phyloP scores from a whole-genome alignment of 805 yeast genomes.

The Myxozyma udenii region DNA sequence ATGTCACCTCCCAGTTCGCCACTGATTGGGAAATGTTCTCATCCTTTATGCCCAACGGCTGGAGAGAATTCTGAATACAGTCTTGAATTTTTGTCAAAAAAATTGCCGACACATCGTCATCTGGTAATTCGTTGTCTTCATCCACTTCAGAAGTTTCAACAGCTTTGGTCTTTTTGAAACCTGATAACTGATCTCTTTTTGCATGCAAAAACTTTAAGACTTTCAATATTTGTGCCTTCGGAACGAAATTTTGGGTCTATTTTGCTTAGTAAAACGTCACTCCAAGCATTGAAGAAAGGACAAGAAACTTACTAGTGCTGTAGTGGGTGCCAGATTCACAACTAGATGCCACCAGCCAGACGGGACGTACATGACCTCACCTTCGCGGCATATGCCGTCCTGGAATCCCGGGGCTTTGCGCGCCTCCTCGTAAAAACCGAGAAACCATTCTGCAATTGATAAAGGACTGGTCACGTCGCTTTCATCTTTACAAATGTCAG shows the following conservation, averaged over 20 bases:
- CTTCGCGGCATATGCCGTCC: conserved; percentile 73
- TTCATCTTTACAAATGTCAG: conserved; percentile 51
- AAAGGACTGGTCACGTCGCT: conserved; percentile 88
- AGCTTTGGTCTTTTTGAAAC: conserved; percentile 45
- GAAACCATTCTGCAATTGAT: conserved; percentile 90
- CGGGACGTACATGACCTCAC: conserved; percentile 86
- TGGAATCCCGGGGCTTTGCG: conserved; percentile 46
- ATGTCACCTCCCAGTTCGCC: conserved; percentile 30
- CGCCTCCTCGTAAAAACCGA: conserved; percentile 76
- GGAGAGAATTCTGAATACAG: no score
- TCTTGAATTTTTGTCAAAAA: no score
- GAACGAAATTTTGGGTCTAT: conserved; percentile 82
- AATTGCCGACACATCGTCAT: conserved; percentile 41
- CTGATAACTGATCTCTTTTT: conserved; percentile 71
- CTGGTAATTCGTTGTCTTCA: conserved; percentile 41
- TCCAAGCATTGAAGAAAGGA: background rate
- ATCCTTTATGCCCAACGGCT: no score
- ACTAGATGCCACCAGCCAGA: conserved; percentile 98
- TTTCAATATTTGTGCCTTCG: conserved; percentile 53
- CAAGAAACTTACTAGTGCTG: conserved; percentile 51
- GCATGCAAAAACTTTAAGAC: conserved; percentile 66
- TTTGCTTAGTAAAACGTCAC: background rate
- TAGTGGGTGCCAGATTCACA: conserved; percentile 72
- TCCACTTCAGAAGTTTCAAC: background rate
- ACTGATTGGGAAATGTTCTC: conserved; percentile 32